Evolutionary conservation across 148 eudicot species (phyloP), one percentile per base, ranked within the genome.

Genomic region (Persicaria maculosa): DNA sequence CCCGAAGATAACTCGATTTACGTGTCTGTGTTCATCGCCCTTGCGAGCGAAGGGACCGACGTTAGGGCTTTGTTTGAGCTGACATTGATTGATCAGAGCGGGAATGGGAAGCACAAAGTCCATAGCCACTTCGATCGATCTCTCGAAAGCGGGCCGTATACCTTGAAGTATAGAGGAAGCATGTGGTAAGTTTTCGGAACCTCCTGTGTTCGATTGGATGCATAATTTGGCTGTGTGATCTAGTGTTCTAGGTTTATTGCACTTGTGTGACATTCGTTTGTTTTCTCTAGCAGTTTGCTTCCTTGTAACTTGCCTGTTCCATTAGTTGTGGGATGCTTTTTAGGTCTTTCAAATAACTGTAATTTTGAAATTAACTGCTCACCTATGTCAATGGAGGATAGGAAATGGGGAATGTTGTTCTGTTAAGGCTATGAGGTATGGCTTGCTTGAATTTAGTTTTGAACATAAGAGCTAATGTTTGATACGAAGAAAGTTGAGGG

Each of bases 71-170:
- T 82, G 80, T 85, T 85, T 58, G 85, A 82, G 74, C 75, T 85
- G 4, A 82, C 83, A 48, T 78, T 85, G 47, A 74, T 85, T 74
- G 85, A 82, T 78, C 85, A 82, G 75, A 75, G 85, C 75, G 88
- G 82, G 75, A 77, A 78, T 8, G 80, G 64, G 10, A 85, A 80
- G 50, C 82, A 85, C 79, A 85, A 85, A 68, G 76, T 82, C 69
- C 85, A 85, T 78, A 85, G 85, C 64, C 85, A 82, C 70, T 85
- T 85, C 45, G 85, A 85, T 76, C 81, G 85, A 1, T 77, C 87
- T 6, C 69, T 84, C 15, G 87, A 82, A 50, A 82, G 85, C 14
- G 87, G 87, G 19, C 85, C 85, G 1, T 82, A 80, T 78, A 82
- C 85, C 16, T 71, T 85, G 75, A 84, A 84, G 59, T 84, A 84